Evolutionary conservation across 177 flowering plant species (phyloP).

Genomic region (Telopea speciosissima): DNA sequence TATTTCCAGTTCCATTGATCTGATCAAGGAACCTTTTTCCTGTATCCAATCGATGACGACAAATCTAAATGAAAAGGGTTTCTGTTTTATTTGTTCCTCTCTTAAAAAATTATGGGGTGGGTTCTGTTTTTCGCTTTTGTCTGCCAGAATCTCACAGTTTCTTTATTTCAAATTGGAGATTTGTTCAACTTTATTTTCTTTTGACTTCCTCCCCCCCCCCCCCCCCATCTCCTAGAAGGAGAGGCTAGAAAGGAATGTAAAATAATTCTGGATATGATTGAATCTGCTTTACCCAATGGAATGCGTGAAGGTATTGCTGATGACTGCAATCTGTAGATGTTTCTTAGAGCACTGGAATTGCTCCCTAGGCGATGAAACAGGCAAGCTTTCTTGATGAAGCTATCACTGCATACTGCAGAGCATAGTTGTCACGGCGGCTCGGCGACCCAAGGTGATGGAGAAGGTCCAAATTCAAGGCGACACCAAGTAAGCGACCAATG

Average conservation of each 20-base stretch:
- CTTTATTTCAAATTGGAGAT: too few relatives aligned
- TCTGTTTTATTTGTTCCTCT: too few relatives aligned
- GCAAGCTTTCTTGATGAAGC: slow-evolving; percentile 77
- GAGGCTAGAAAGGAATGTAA: slow-evolving; percentile 89
- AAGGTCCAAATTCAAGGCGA: too few relatives aligned
- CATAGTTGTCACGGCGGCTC: too few relatives aligned
- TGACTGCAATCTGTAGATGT: slow-evolving; percentile 74
- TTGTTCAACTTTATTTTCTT: slow-evolving; percentile 2
- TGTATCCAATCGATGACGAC: too few relatives aligned
- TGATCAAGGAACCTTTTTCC: too few relatives aligned
- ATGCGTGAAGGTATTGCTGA: slow-evolving; percentile 45
- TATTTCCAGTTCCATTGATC: too few relatives aligned
- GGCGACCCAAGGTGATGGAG: too few relatives aligned
- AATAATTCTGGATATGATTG: slow-evolving; percentile 71
- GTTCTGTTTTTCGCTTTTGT: not conserved
- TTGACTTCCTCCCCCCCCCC: too few relatives aligned
- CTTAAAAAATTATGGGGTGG: slow-evolving; percentile 92
- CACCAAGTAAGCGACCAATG: too few relatives aligned
- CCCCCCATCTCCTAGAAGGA: slow-evolving; percentile 21
- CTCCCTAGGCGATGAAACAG: slow-evolving; percentile 66
- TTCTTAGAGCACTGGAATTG: slow-evolving; percentile 79
- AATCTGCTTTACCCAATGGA: slow-evolving; percentile 78
- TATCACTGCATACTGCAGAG: slow-evolving; percentile 63
- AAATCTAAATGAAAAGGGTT: too few relatives aligned
- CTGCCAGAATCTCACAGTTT: not conserved